Percentiles rank a stretch among this genome's conserved stretches.
phyloP scores from a whole-genome alignment of 257 asterid species.

The Solanum tacnaense region DNA sequence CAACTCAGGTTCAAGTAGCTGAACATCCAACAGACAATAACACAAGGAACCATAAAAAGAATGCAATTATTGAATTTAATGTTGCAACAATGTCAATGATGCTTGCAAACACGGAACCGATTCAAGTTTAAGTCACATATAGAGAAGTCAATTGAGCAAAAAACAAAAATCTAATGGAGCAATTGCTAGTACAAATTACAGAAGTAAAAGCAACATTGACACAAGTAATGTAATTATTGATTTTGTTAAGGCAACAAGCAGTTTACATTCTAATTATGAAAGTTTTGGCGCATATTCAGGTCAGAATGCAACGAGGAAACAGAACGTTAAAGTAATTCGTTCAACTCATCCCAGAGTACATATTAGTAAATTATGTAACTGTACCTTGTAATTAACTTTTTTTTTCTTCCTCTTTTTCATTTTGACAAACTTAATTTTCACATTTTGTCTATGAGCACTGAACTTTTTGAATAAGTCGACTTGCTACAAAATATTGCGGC shows the following conservation, averaged over 20 bases:
- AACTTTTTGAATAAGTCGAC: not conserved
- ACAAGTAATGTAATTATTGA: not conserved
- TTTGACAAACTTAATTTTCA: not conserved
- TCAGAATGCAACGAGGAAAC: slow-evolving; percentile 1
- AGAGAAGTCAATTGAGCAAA: not conserved
- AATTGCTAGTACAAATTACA: not conserved
- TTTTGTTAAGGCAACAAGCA: slow-evolving; percentile 1
- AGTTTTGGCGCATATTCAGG: slow-evolving; percentile 3
- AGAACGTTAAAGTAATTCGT: not conserved
- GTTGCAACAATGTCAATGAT: not conserved
- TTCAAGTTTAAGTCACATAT: not conserved
- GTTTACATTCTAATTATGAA: not conserved
- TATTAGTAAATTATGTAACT: not conserved
- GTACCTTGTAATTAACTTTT: not conserved
- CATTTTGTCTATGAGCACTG: not conserved
- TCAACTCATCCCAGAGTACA: slow-evolving; percentile 1
- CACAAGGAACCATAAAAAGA: not conserved
- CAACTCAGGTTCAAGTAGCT: not conserved
- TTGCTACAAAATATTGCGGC: not conserved
- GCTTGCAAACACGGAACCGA: not conserved
- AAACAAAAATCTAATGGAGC: not conserved
- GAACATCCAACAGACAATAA: not conserved
- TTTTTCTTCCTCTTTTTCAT: not conserved
- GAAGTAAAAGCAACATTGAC: not conserved
- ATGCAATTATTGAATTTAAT: not conserved